These are phyloP conservation scores for Microsporum canis DNA, from an alignment of 2,329 filamentous ascomycete genomes.

Conservation along the genomic window DNA sequence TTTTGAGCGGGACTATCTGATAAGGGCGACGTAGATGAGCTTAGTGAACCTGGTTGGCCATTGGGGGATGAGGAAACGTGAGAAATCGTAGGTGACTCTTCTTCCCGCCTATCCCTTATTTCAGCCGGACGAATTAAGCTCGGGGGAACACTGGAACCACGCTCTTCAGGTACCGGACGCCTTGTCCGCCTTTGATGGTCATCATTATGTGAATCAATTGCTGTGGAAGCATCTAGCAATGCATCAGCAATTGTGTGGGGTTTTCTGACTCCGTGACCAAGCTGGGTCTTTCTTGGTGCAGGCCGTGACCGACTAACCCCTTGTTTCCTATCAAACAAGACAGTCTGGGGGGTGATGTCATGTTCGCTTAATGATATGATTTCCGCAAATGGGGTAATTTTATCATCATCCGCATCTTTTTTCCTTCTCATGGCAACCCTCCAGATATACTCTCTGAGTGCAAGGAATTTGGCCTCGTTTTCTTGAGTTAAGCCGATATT, in stretches of 20 bases:
- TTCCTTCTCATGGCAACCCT: constrained; percentile 64
- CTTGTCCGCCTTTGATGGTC: constrained; percentile 34
- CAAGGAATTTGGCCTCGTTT: constrained; percentile 81
- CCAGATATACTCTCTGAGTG: constrained; percentile 84
- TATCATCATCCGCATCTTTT: constrained; percentile 29
- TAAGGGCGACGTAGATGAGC: constrained; percentile 23
- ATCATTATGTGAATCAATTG: constrained; percentile 56
- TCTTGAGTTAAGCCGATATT: constrained; percentile 72
- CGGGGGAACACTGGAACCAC: constrained; percentile 19
- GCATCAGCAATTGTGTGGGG: constrained; percentile 82
- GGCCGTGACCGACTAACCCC: constrained; percentile 32
- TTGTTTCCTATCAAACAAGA: constrained; percentile 76
- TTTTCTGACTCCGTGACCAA: constrained; percentile 28
- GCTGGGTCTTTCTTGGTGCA: constrained; percentile 19
- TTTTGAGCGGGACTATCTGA: constrained; percentile 21
- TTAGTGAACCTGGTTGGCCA: constrained; percentile 22
- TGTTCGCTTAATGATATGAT: constrained; percentile 66
- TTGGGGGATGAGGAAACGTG: constrained; percentile 29
- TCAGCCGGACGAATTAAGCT: constrained; percentile 14
- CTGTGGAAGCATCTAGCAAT: constrained; percentile 80
- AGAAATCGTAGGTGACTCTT: constrained; percentile 15
- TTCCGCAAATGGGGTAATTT: constrained; percentile 45
- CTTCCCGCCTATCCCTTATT: not conserved
- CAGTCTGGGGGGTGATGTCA: constrained; percentile 70
- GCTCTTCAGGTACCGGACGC: constrained; percentile 31